phyloP scores from a whole-genome alignment of 805 yeast genomes.

The Crinitomyces ghanaensis region DNA sequence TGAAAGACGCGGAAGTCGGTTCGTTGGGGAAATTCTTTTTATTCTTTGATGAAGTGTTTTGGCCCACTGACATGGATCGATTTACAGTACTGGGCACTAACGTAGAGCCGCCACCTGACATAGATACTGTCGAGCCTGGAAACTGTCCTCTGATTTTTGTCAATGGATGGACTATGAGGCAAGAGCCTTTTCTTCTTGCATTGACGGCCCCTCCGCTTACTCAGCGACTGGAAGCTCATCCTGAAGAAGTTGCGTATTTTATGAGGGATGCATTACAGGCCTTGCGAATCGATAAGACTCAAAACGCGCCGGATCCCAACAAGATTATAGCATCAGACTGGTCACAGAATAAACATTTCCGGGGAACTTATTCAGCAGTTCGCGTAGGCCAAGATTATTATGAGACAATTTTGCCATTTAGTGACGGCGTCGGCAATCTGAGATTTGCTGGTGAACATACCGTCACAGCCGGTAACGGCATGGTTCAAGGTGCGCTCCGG shows the following conservation, averaged over 20 bases:
- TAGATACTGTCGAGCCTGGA: constrained; percentile 30
- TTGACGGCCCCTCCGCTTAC: constrained; percentile 69
- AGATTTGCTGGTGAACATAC: constrained; percentile 93
- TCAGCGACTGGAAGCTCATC: constrained; percentile 39
- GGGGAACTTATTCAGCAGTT: constrained; percentile 66
- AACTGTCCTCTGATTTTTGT: constrained; percentile 51
- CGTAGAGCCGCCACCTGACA: background rate
- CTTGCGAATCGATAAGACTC: constrained; percentile 17
- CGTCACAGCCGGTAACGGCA: constrained; percentile 75
- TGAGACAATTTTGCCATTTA: constrained; percentile 32
- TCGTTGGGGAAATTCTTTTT: constrained; percentile 62
- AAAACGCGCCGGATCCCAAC: constrained; percentile 28
- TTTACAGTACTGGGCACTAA: constrained; percentile 35
- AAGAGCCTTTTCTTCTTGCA: constrained; percentile 45
- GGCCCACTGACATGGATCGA: constrained; percentile 44
- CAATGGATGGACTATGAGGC: constrained; percentile 41
- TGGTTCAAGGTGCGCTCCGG: constrained; percentile 83
- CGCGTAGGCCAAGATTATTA: constrained; percentile 9
- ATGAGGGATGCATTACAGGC: constrained; percentile 39
- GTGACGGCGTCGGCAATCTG: constrained; percentile 45
- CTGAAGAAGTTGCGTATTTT: constrained; percentile 44
- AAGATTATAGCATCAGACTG: constrained; percentile 44
- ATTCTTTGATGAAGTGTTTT: constrained; percentile 52
- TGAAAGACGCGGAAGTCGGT: constrained; percentile 46
- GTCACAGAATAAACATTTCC: constrained; percentile 56